Evolutionary conservation across 1,284 basidiomycete species (phyloP).

Genomic region (Rhodotorula sp.): DNA sequence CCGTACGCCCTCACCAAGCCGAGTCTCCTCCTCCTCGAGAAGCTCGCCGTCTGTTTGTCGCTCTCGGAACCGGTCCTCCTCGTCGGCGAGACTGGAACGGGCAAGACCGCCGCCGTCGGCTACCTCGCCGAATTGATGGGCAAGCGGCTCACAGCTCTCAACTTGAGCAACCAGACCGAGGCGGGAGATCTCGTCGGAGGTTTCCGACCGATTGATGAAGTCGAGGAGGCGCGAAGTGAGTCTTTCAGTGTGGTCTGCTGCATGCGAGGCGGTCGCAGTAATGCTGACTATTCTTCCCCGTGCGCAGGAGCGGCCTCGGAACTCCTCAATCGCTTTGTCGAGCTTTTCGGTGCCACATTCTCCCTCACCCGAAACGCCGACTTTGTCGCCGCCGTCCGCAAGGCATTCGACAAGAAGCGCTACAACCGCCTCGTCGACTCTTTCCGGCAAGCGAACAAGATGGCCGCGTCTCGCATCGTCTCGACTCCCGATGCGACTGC

Average conservation of each 20-base stretch:
- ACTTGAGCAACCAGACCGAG: conserved; percentile 96
- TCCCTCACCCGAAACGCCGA: conserved; percentile 85
- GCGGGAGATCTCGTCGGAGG: conserved; percentile 91
- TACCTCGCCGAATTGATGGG: conserved; percentile 79
- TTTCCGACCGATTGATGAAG: conserved; percentile 84
- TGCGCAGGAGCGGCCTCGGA: conserved; percentile 68
- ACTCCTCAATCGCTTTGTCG: conserved; percentile 73
- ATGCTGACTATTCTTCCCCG: not conserved
- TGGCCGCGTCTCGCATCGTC: conserved; percentile 33
- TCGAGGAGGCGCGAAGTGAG: conserved; percentile 44
- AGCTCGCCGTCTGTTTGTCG: conserved; percentile 72
- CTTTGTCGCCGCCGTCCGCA: conserved; percentile 79
- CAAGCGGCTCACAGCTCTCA: conserved; percentile 79
- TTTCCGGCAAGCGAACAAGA: conserved; percentile 66
- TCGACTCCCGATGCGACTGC: conserved; percentile 37
- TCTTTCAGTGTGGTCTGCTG: not conserved
- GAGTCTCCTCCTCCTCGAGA: conserved; percentile 74
- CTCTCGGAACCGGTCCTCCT: conserved; percentile 82
- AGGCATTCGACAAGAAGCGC: conserved; percentile 74
- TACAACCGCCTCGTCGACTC: conserved; percentile 82
- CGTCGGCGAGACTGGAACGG: conserved; percentile 97
- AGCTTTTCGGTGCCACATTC: conserved; percentile 83
- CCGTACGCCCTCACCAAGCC: conserved; percentile 91
- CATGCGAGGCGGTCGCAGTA: not conserved
- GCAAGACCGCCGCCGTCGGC: conserved; percentile 91